A percentile compares a stretch with the other conserved stretches of the same genome.
phyloP scores from a whole-genome alignment of 257 asterid genomes.

The Jaltomata sinuosa region DNA sequence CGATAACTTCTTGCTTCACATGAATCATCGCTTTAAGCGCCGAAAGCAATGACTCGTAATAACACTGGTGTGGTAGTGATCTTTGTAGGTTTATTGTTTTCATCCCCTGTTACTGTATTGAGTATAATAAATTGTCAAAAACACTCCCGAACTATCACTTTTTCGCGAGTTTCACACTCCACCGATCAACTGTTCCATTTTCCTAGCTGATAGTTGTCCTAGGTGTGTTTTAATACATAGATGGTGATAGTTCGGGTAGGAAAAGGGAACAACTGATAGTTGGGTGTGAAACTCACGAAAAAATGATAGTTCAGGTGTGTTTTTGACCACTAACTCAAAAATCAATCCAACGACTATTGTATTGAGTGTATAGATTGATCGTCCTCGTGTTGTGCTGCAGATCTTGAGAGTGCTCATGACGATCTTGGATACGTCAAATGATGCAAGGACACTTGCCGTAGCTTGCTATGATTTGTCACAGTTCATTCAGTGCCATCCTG shows the following conservation, averaged over 20 bases:
- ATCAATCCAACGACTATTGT: neutral
- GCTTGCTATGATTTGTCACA: constrained; percentile 92
- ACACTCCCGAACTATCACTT: neutral
- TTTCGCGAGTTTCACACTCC: neutral
- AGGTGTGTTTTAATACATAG: neutral
- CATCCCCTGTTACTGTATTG: neutral
- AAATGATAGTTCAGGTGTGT: neutral
- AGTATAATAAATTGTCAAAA: neutral
- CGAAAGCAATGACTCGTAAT: neutral
- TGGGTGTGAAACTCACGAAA: neutral
- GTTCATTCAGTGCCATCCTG: constrained; percentile 85
- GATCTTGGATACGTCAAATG: constrained; percentile 75
- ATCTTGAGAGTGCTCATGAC: constrained; percentile 78
- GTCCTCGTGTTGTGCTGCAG: constrained; percentile 25
- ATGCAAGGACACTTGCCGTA: constrained; percentile 79
- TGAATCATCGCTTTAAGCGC: neutral
- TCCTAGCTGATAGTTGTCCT: neutral
- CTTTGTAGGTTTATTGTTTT: neutral
- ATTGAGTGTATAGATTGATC: neutral
- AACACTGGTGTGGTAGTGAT: neutral
- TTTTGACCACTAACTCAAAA: neutral
- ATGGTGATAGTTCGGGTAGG: neutral
- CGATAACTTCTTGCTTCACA: neutral
- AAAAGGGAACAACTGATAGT: neutral
- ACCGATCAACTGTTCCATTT: neutral